Conservation (phyloP, 2,329 filamentous ascomycete species). For the Curvularia eragrostidis region DNA sequence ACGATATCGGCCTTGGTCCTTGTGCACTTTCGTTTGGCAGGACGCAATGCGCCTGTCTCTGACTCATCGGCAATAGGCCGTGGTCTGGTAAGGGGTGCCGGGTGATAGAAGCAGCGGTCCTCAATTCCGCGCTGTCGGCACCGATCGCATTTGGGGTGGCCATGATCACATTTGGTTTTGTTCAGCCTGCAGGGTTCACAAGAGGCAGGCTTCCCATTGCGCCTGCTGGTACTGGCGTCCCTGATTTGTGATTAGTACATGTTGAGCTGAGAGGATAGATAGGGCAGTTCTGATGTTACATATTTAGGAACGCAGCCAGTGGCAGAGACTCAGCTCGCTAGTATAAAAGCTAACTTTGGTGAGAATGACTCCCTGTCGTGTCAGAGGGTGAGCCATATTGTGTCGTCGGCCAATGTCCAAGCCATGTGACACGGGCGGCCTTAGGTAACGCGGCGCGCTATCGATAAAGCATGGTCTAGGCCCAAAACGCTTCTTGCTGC, state of each 20-base stretch:
- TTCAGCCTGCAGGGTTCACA: constrained; percentile 46
- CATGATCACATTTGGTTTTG: constrained; percentile 45
- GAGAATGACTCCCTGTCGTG: neutral
- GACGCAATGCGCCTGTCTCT: constrained; percentile 24
- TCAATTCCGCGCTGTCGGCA: constrained; percentile 44
- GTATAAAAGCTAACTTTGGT: neutral
- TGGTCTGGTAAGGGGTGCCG: constrained; percentile 44
- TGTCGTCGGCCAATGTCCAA: neutral
- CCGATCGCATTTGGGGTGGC: constrained; percentile 41
- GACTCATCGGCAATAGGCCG: constrained; percentile 22
- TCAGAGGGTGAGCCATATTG: neutral
- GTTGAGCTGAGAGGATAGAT: neutral
- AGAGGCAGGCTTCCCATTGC: constrained; percentile 44
- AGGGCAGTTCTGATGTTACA: constrained; percentile 2
- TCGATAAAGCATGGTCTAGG: constrained; percentile 1
- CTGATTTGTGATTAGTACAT: constrained; percentile 24
- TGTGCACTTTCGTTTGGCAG: constrained; percentile 39
- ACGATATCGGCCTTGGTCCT: neutral
- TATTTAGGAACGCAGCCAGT: neutral
- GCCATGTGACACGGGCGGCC: constrained; percentile 1
- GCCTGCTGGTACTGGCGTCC: constrained; percentile 36
- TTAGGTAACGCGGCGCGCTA: neutral
- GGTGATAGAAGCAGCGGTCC: constrained; percentile 46
- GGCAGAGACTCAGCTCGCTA: neutral
- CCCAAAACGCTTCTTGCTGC: neutral